Evolutionary conservation across 805 yeast species (phyloP), one percentile per base, ranked within the genome.

Genomic region (Debaryomyces castellii): DNA sequence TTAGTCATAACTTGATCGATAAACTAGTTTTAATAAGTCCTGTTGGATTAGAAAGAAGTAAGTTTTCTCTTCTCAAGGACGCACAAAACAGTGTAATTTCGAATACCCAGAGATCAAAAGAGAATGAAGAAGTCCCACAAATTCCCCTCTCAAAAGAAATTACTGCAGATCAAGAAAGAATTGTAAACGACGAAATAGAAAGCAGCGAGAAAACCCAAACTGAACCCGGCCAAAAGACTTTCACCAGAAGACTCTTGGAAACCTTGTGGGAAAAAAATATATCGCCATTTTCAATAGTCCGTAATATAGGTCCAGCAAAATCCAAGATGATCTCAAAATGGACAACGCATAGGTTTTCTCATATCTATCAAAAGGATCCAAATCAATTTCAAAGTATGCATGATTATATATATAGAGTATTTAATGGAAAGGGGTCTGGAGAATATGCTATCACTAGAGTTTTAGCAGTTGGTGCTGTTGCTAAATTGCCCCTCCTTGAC

Each of bases 401-500:
- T 55, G 71, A 71, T 44, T 84, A 83, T 55, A 71, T 80, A 20
- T 77, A 81, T 52, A 68, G 79, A 48, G 64, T 73, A 1, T 78
- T 82, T 56, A 72, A 74, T 44, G 80, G 73, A 0, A 75, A 69
- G 46, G 87, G 83, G 0, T 78, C 85, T 21, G 89, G 89, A 0
- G 89, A 83, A 57, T 79, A 68, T 57, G 85, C 83, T 2, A 65
- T 83, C 37, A 81, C 87, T 0, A 69, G 86, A 51, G 51, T 83
- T 0, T 64, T 83, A 35, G 84, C 78, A 0, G 79, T 82, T 6
- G 85, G 84, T 10, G 83, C 83, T 0, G 78, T 70, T 28, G 68
- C 87, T 0, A 73, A 77, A 51, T 59, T 78, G 33, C 89, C 89
- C 2, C 60, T 83, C 37, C 51, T 78, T 25, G 83, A 78, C 50